Base-by-base conservation (phyloP, 495 filamentous ascomycete genomes). In the Aspergillus saccharolyticus region DNA sequence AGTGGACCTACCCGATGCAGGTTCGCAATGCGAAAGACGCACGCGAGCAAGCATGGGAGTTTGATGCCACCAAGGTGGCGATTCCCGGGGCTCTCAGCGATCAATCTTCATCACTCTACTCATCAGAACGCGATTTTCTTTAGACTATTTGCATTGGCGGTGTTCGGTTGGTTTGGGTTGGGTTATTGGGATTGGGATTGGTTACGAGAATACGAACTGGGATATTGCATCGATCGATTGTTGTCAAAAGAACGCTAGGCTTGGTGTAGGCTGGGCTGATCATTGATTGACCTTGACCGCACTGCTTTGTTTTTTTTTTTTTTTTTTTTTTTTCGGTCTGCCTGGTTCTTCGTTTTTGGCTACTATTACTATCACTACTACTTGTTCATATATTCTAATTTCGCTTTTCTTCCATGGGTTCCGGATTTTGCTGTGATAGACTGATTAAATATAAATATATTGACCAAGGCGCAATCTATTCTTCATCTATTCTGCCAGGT, bases 11-110 rank as follows among this genome's bases (percentile, higher is more conserved):
- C 56, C 69, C 71, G 16, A 66, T 69, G 44, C 63, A 66, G n/a
- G 45, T 76, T 14, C 60, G 69, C 48, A 70, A 64, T 43, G 54
- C 61, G 17, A 60, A 59, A 14, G 64, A 67, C n/a, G 58, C 62
- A 15, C 63, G 74, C 16, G 66, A 66, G 52, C 68, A 68, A 3
- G 74, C 72, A 16, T 77, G 72, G 70, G 70, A 67, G 28, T 75
- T 72, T 44, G 74, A 77, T 44, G 74, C 74, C 22, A 50, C 47
- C 10, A 33, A 33, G 47, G 21, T 50, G 8, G n/a, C 20, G 15
- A 25, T 50, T 8, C 47, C 47, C 0, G 47, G 47, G 8, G 16
- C 47, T 12, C 53, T 39, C 28, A 28, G 21, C 24, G 47, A 50
- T 7, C 16, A 24, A 18, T 17, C 47, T 5, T 50, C 47, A 18